phyloP scores from a whole-genome alignment of 768 basidiomycete genomes.

The Pisolithus microcarpus region DNA sequence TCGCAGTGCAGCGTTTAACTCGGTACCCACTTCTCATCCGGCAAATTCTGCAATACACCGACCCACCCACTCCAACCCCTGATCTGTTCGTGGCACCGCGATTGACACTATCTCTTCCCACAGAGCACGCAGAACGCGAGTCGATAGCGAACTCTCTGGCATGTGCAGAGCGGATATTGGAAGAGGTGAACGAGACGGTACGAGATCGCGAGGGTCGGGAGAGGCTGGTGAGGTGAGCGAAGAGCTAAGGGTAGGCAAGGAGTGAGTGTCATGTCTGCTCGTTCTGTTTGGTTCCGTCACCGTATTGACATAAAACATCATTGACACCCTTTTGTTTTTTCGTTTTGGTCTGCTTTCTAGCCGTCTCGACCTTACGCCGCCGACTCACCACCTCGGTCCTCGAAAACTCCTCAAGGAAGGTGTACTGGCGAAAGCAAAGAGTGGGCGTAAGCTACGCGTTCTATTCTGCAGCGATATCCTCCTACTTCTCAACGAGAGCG shows the following conservation, averaged over 20 bases:
- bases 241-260: slow-evolving; percentile 82
- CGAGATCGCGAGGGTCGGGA: slow-evolving; percentile 77
- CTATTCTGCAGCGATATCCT: too few species aligned
- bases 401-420: slow-evolving; percentile 79
- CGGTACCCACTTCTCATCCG: slow-evolving; percentile 87
- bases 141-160: slow-evolving; percentile 49
- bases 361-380: slow-evolving; percentile 80
- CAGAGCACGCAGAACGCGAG: slow-evolving; percentile 42
- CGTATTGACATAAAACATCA: too few species aligned
- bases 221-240: slow-evolving; percentile 69
- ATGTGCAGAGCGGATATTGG: slow-evolving; percentile 66
- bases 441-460: too few species aligned
- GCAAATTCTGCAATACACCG: slow-evolving; percentile 79
- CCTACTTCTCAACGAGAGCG: too few species aligned
- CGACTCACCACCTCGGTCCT: slow-evolving; percentile 77
- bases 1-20: slow-evolving; percentile 88
- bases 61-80: slow-evolving; percentile 30
- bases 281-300: too few species aligned
- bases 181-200: slow-evolving; percentile 82
- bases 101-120: background rate
- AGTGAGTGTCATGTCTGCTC: slow-evolving; percentile 36
- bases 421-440: slow-evolving; percentile 64
- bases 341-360: slow-evolving; percentile 24
- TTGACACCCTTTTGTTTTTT: background rate
- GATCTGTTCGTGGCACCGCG: slow-evolving; percentile 1